Conservation (phyloP, 768 basidiomycete genomes). For the Scleroderma bovista region DNA sequence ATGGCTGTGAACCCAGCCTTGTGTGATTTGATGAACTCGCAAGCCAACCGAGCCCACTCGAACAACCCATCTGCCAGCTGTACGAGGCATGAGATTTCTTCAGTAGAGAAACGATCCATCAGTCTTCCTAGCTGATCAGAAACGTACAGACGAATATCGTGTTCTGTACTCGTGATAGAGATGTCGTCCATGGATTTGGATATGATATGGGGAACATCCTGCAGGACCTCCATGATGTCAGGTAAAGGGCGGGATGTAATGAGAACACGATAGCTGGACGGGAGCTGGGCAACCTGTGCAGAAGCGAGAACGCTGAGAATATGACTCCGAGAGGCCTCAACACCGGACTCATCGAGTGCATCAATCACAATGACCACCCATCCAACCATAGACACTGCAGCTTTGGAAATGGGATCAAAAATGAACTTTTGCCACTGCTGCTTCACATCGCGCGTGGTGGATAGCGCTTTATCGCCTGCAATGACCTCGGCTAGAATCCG, state of each 20-base stretch:
- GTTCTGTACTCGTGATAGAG: too few species aligned
- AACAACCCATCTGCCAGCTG: slow-evolving; percentile 1
- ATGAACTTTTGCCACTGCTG: not conserved
- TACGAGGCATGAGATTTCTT: too few species aligned
- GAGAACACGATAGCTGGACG: not conserved
- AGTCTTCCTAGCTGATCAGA: too few species aligned
- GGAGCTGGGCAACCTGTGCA: not conserved
- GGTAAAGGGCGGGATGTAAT: not conserved
- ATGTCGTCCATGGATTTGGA: too few species aligned
- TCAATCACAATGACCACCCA: not conserved
- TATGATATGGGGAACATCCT: too few species aligned
- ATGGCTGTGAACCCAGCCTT: too few species aligned
- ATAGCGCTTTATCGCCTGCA: not conserved
- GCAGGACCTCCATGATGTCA: too few species aligned
- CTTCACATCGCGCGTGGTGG: not conserved
- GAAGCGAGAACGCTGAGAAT: not conserved
- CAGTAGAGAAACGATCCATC: too few species aligned
- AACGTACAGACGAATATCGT: too few species aligned
- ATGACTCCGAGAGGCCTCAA: not conserved
- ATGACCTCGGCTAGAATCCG: not conserved
- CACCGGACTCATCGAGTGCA: not conserved
- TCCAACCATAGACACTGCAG: not conserved
- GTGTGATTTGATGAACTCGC: not conserved
- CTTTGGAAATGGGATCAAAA: not conserved
- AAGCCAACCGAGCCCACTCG: slow-evolving; percentile 6